phyloP scores from a whole-genome alignment of 768 basidiomycete genomes.

The Amanita polypyramis region DNA sequence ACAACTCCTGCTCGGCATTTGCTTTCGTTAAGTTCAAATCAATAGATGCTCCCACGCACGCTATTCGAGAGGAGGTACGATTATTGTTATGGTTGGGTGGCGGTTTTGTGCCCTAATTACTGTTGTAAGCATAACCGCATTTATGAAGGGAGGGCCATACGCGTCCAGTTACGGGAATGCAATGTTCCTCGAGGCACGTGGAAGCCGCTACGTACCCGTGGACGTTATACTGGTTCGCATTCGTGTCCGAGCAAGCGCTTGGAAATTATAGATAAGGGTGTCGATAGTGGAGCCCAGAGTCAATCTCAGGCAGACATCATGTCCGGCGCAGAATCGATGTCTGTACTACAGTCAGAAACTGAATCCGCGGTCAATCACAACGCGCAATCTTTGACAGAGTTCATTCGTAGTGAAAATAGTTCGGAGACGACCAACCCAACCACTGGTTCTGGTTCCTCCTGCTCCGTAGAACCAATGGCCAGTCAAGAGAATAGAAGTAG shows the following conservation, averaged over 20 bases:
- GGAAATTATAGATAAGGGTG: not conserved
- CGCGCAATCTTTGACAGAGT: not conserved
- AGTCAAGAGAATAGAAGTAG: not conserved
- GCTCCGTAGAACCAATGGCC: not conserved
- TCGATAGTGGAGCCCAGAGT: not conserved
- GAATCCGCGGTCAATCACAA: not conserved
- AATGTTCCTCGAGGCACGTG: slow-evolving; percentile 44
- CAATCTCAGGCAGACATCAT: not conserved
- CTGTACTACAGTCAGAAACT: not conserved
- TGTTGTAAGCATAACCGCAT: slow-evolving; percentile 51
- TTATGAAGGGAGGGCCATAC: slow-evolving; percentile 59
- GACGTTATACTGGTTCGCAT: slow-evolving; percentile 18
- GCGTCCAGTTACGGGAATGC: slow-evolving; percentile 66
- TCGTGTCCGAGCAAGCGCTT: not conserved
- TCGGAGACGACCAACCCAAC: not conserved
- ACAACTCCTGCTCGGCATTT: slow-evolving; percentile 56
- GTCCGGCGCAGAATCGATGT: too few relatives aligned
- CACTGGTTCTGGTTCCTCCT: not conserved
- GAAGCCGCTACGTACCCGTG: slow-evolving; percentile 35
- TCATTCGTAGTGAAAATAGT: not conserved
- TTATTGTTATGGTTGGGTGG: not conserved
- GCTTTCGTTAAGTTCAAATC: slow-evolving; percentile 70
- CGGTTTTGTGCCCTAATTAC: not conserved
- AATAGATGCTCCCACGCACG: slow-evolving; percentile 52
- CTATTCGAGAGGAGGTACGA: slow-evolving; percentile 53